Conservation (phyloP, 192 early-diverging fungal genomes). For the Coemansia sp. region DNA sequence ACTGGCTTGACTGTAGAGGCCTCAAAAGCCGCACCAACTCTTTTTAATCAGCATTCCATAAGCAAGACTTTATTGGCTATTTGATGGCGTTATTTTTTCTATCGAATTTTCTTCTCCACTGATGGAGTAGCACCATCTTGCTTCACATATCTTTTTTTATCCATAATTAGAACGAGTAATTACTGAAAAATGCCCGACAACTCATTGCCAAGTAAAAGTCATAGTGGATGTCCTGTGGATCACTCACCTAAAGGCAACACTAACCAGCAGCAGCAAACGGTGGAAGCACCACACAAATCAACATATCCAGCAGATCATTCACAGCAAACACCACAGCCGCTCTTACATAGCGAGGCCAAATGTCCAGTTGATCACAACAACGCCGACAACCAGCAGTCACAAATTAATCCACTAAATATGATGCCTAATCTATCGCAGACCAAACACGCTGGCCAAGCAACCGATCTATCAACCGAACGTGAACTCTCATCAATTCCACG, state of each 20-base stretch:
- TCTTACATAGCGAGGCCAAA: slow-evolving; percentile 13
- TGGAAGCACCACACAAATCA: slow-evolving; percentile 20
- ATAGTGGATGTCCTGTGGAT: slow-evolving; percentile 22
- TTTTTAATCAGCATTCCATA: not conserved
- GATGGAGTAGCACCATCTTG: not conserved
- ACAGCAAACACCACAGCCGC: slow-evolving; percentile 15
- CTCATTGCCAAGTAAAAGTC: not conserved
- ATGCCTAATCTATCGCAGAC: slow-evolving; percentile 80
- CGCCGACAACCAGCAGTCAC: slow-evolving; percentile 3
- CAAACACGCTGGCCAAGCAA: slow-evolving; percentile 64
- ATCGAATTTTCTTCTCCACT: not conserved
- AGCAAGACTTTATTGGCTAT: not conserved
- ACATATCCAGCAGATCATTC: slow-evolving; percentile 33
- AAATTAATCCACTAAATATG: slow-evolving; percentile 85
- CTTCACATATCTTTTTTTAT: not conserved
- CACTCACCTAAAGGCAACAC: slow-evolving; percentile 5
- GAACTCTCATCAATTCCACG: slow-evolving; percentile 73
- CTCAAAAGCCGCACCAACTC: not conserved
- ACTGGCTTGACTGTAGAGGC: not conserved
- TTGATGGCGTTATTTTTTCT: not conserved
- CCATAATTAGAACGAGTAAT: not conserved
- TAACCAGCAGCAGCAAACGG: not conserved
- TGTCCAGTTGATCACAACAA: slow-evolving; percentile 60
- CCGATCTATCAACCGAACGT: slow-evolving; percentile 75
- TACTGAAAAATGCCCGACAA: not conserved